These are phyloP conservation scores for Hirsutella minnesotensis DNA, from an alignment of 2,329 filamentous ascomycete species.

Conservation along the genomic window DNA sequence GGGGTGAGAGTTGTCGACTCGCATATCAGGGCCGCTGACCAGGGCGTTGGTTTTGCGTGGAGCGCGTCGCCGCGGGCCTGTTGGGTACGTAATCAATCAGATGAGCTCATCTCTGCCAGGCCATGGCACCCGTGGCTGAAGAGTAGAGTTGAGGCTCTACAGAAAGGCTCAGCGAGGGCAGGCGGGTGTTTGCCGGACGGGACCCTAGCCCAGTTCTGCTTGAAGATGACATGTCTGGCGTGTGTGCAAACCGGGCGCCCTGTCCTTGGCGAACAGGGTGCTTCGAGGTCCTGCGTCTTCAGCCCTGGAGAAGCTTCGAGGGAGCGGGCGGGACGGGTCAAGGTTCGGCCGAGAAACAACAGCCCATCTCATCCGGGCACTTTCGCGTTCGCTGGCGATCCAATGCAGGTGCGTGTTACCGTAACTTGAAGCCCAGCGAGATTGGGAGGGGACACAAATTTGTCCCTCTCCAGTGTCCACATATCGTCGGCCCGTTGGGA, in stretches of 20 bases:
- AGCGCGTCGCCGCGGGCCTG: no score
- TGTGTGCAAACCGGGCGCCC: not conserved
- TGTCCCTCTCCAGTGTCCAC: not conserved
- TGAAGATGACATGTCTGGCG: not conserved
- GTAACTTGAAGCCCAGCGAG: no score
- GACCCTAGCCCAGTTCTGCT: constrained; percentile 2
- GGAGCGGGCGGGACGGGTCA: no score
- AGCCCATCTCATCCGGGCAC: no score
- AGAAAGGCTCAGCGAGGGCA: constrained; percentile 1
- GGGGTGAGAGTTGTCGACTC: not conserved
- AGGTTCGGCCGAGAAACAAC: no score
- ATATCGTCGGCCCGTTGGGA: not conserved
- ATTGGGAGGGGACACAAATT: no score
- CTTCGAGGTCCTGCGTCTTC: no score
- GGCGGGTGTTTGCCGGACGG: constrained; percentile 1
- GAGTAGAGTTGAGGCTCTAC: not conserved
- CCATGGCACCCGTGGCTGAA: not conserved
- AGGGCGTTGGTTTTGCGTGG: not conserved
- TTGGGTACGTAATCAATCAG: not conserved
- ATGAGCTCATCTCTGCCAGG: not conserved
- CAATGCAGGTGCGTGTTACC: no score
- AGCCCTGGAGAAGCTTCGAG: no score
- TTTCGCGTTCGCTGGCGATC: no score
- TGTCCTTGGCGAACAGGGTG: no score
- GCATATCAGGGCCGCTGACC: not conserved